A percentile compares a stretch with the other conserved stretches of the same genome.
Evolutionary conservation across 495 filamentous ascomycete species (phyloP).

Genomic region (Penicillium chermesinum): DNA sequence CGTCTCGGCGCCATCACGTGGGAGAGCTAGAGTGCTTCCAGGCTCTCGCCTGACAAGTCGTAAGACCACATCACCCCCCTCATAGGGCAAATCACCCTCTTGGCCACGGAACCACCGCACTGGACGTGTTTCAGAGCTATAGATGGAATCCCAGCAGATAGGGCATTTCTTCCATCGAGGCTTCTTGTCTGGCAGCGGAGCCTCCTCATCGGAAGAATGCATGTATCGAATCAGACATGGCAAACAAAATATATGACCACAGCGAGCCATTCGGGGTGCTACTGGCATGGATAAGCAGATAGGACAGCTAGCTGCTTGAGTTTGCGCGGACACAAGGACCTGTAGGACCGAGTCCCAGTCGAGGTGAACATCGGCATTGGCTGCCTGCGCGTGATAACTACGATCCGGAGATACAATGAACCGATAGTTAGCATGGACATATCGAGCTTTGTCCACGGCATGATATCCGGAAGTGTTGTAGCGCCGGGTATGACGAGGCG

Average conservation of each 20-base stretch:
- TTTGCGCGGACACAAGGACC: slow-evolving; percentile 82
- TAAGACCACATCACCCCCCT: slow-evolving; percentile 85
- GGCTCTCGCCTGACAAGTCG: slow-evolving; percentile 73
- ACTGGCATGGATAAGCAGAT: slow-evolving; percentile 90
- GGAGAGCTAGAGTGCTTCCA: slow-evolving; percentile 79
- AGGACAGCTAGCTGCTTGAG: slow-evolving; percentile 81
- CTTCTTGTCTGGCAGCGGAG: slow-evolving; percentile 58
- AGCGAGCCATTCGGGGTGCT: slow-evolving; percentile 94
- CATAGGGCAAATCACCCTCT: slow-evolving; percentile 69
- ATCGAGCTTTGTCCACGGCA: slow-evolving; percentile 86
- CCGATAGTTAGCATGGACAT: slow-evolving; percentile 95
- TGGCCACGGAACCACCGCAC: slow-evolving; percentile 90
- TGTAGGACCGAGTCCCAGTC: slow-evolving; percentile 91
- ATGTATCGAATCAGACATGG: slow-evolving; percentile 94
- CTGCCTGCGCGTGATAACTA: slow-evolving; percentile 72
- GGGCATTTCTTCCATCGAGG: slow-evolving; percentile 92
- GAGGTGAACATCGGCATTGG: slow-evolving; percentile 83
- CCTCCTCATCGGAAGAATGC: slow-evolving; percentile 71
- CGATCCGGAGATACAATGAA: slow-evolving; percentile 86
- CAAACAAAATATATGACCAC: slow-evolving; percentile 95
- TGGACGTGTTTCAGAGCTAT: slow-evolving; percentile 79
- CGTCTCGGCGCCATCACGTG: slow-evolving; percentile 72
- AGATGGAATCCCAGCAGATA: slow-evolving; percentile 89
- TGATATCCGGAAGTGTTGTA: slow-evolving; percentile 86
- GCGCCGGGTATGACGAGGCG: slow-evolving; percentile 52